Percentiles rank a stretch among this genome's conserved stretches.
phyloP scores from a whole-genome alignment of 2,329 filamentous ascomycete species.

The Kalaharituber pfeilii region DNA sequence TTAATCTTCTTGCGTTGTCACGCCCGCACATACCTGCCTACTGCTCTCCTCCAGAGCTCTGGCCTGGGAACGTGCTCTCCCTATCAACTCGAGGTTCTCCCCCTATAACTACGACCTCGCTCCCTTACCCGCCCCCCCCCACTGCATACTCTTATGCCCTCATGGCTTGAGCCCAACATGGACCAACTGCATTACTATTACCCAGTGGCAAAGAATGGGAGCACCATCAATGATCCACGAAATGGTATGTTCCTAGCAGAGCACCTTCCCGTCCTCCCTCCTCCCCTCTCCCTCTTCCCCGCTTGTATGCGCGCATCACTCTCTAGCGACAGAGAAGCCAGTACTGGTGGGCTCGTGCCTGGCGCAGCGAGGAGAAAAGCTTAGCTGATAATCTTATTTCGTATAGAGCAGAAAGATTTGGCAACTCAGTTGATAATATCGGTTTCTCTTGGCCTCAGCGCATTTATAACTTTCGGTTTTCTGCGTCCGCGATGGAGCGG shows the following conservation, averaged over 20 bases:
- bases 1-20: not conserved
- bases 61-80: not conserved
- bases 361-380: no score
- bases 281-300: no score
- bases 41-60: not conserved
- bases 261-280: not conserved
- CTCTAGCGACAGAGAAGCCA: no score
- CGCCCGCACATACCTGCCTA: not conserved
- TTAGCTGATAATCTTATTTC: not conserved
- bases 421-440: slow-evolving; percentile 54
- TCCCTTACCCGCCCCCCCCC: no score
- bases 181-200: not conserved
- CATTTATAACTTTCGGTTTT: slow-evolving; percentile 63
- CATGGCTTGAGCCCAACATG: slow-evolving; percentile 1
- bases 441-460: slow-evolving; percentile 47
- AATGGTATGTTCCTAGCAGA: not conserved
- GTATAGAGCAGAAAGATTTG: slow-evolving; percentile 26
- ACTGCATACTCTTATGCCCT: not conserved
- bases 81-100: not conserved
- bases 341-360: no score
- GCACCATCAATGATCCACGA: not conserved
- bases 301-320: no score
- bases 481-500: slow-evolving; percentile 81
- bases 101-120: not conserved
- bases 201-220: not conserved